Evolutionary conservation across 2,329 filamentous ascomycete species (phyloP).

Genomic region (Penicillium glabrum): DNA sequence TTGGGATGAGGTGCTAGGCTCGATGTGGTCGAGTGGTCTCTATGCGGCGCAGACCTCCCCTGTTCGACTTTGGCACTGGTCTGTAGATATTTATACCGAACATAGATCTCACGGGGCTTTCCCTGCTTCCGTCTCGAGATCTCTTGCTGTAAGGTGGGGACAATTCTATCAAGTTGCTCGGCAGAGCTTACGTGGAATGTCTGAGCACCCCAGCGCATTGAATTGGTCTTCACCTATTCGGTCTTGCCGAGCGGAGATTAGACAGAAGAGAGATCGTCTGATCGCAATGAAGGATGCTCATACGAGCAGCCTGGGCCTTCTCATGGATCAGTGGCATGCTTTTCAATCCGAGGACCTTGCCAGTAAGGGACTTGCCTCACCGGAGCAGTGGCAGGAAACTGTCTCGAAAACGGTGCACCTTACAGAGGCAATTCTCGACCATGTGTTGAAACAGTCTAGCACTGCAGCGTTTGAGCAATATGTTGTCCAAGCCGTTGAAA

Average conservation of each 20-base stretch:
- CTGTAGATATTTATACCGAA: slow-evolving; percentile 62
- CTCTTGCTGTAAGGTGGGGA: slow-evolving; percentile 47
- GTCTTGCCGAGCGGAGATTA: slow-evolving; percentile 70
- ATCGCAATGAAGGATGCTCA: slow-evolving; percentile 75
- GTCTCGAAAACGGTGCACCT: slow-evolving; percentile 78
- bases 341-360: slow-evolving; percentile 62
- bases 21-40: slow-evolving; percentile 73
- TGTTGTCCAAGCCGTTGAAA: slow-evolving; percentile 59
- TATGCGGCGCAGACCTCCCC: slow-evolving; percentile 89
- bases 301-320: slow-evolving; percentile 79
- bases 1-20: slow-evolving; percentile 86
- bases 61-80: slow-evolving; percentile 69
- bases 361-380: slow-evolving; percentile 39
- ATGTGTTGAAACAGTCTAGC: slow-evolving; percentile 62
- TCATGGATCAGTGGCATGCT: slow-evolving; percentile 81
- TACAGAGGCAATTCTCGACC: slow-evolving; percentile 80
- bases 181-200: slow-evolving; percentile 71
- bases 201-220: slow-evolving; percentile 68
- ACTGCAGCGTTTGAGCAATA: slow-evolving; percentile 57
- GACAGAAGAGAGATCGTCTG: slow-evolving; percentile 70
- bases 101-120: slow-evolving; percentile 20
- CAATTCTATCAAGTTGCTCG: slow-evolving; percentile 79
- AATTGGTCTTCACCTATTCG: slow-evolving; percentile 77
- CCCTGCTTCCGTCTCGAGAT: slow-evolving; percentile 14
- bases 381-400: slow-evolving; percentile 67